phyloP scores from a whole-genome alignment of 2,329 filamentous ascomycete species.

The Neonectria magnoliae region DNA sequence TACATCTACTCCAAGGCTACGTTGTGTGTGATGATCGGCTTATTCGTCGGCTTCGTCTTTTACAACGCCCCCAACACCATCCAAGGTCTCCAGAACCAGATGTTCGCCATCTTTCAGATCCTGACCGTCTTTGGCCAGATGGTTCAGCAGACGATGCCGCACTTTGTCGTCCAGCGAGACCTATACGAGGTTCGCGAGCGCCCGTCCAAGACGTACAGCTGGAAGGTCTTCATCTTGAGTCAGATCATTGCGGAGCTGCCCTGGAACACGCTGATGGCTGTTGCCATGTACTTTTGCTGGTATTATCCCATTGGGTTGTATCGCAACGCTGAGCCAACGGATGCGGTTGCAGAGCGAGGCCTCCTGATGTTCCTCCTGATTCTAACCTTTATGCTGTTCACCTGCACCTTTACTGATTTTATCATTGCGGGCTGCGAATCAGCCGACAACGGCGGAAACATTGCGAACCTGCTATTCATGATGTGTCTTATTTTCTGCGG shows the following conservation, averaged over 20 bases:
- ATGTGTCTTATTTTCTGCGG: conserved; percentile 60
- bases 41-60: conserved; percentile 71
- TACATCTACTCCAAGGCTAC: conserved; percentile 69
- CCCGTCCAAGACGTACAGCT: conserved; percentile 74
- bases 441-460: conserved; percentile 73
- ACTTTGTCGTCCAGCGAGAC: conserved; percentile 74
- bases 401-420: conserved; percentile 73
- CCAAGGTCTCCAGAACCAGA: conserved; percentile 76
- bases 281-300: conserved; percentile 73
- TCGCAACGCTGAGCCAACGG: conserved; percentile 63
- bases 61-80: conserved; percentile 64
- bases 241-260: conserved; percentile 77
- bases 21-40: conserved; percentile 30
- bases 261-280: conserved; percentile 72
- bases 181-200: conserved; percentile 76
- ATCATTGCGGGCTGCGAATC: conserved; percentile 71
- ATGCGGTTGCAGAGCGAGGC: conserved; percentile 63
- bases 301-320: conserved; percentile 77
- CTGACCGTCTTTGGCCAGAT: conserved; percentile 74
- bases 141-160: conserved; percentile 74
- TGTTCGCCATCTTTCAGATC: conserved; percentile 75
- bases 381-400: conserved; percentile 71
- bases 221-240: conserved; percentile 72
- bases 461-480: conserved; percentile 73
- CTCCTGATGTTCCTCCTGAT: conserved; percentile 73